phyloP scores from a whole-genome alignment of 2,329 filamentous ascomycete genomes.

The Fusarium sp. region DNA sequence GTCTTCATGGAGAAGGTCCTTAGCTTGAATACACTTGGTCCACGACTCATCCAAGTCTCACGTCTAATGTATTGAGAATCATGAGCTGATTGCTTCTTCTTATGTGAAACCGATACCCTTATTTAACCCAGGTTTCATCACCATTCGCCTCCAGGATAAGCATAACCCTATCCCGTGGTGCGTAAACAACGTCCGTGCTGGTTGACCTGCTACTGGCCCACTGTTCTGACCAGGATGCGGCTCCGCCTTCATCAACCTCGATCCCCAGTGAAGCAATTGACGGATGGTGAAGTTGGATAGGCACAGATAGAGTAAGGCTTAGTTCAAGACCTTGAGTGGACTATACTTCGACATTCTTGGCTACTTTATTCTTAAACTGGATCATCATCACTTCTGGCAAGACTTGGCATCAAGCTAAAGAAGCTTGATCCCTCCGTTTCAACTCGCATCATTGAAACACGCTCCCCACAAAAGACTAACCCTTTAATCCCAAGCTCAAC shows the following conservation, averaged over 20 bases:
- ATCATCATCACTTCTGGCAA: neutral
- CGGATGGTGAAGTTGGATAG: fast-evolving
- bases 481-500: conserved; percentile 15
- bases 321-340: fast-evolving
- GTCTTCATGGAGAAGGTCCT: neutral
- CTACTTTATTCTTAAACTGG: neutral
- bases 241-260: neutral
- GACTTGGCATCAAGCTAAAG: neutral
- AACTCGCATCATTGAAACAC: conserved; percentile 2
- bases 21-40: fast-evolving
- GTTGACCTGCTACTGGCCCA: neutral
- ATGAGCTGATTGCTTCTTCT: neutral
- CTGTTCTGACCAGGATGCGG: neutral
- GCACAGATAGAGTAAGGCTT: neutral
- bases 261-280: neutral
- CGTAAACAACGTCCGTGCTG: neutral
- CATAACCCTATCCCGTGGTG: neutral
- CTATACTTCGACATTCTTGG: fast-evolving
- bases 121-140: neutral
- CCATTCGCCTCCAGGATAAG: neutral
- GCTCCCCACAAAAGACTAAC: conserved; percentile 1
- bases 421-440: neutral
- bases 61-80: neutral
- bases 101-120: neutral
- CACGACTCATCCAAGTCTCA: neutral